These are phyloP conservation scores for Pleurotus pulmonarius DNA, from an alignment of 768 basidiomycete species.

Conservation along the genomic window DNA sequence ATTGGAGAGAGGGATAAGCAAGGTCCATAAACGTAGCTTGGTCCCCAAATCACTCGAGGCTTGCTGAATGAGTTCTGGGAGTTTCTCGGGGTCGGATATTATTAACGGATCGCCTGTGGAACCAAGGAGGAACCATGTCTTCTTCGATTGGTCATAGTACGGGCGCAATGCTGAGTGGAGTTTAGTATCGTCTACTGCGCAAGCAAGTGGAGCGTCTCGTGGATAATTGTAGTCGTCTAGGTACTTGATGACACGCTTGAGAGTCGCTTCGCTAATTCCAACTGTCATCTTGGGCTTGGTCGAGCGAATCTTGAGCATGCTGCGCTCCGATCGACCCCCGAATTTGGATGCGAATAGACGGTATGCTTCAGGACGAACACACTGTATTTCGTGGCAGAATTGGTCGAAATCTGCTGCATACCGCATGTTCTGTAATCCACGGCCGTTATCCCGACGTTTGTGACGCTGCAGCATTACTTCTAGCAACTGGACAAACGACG, in stretches of 20 bases:
- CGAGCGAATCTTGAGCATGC: background rate
- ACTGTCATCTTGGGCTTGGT: conserved; percentile 20
- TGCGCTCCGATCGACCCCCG: background rate
- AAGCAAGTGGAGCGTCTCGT: conserved; percentile 20
- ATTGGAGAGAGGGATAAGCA: no score
- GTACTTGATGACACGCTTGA: conserved; percentile 14
- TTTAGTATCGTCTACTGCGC: conserved; percentile 34
- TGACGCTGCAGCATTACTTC: conserved; percentile 13
- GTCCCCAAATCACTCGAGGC: no score
- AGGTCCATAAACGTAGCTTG: no score
- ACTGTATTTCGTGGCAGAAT: conserved; percentile 15
- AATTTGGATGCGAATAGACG: conserved; percentile 10
- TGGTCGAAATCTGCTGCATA: conserved; percentile 20
- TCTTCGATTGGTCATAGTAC: conserved; percentile 27
- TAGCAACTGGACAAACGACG: conserved; percentile 19
- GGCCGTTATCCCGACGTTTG: conserved; percentile 17
- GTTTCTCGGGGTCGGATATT: no score
- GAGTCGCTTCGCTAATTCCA: conserved; percentile 15
- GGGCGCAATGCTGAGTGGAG: conserved; percentile 19
- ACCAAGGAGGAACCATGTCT: no score
- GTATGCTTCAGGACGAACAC: conserved; percentile 16
- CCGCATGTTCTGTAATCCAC: conserved; percentile 23
- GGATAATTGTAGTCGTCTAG: conserved; percentile 7
- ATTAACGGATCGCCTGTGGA: no score
- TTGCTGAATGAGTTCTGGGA: no score